Evolutionary conservation across 345 rosid genomes (phyloP), one percentile per base, ranked within the genome.

Genomic region (Cochlearia excelsa): DNA sequence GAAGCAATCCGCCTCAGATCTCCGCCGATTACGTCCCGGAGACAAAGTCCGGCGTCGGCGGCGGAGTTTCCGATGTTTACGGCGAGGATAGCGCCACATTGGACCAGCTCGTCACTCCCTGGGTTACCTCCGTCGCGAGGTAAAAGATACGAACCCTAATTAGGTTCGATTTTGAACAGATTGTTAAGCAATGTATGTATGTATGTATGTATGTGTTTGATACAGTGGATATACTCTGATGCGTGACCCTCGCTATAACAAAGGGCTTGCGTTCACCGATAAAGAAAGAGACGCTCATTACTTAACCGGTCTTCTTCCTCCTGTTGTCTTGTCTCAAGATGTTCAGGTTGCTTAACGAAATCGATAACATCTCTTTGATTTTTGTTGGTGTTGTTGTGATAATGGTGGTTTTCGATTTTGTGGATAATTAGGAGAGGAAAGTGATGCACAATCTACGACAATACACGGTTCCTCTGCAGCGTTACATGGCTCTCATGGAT

Each of bases 211-310:
- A 35, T 45, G 7, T 9, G 5, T 35, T 46, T 39, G 6, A 16
- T 9, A 40, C 82, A 88, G 98, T 74, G 98, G 98, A 4, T 82
- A 78, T 66, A 73, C 80, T 6, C 75, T 89, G 87, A 62, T 93
- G 86, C 76, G 99, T 16, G 94, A 93, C 30, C 97, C 99, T 0
- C 84, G 64, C 50, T 89, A 89, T 73, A 93, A 93, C 75, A 93
- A 93, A 63, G 99, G 97, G 61, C 87, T 85, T 45, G 94, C 95
- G 9, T 89, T 93, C 74, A 62, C 77, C 43, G 88, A 82, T 67
- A 76, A 76, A 57, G 97, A 93, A 72, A 86, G 99, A 77, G 95
- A 93, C 74, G 89, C 94, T 23, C 97, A 89, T 63, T 89, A 86
- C 79, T 54, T 93, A 75, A 84, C 91, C 7, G 95, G 97, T 59